Evolutionary conservation across 768 basidiomycete genomes (phyloP).

Genomic region (Holtermanniella nyarrowii): DNA sequence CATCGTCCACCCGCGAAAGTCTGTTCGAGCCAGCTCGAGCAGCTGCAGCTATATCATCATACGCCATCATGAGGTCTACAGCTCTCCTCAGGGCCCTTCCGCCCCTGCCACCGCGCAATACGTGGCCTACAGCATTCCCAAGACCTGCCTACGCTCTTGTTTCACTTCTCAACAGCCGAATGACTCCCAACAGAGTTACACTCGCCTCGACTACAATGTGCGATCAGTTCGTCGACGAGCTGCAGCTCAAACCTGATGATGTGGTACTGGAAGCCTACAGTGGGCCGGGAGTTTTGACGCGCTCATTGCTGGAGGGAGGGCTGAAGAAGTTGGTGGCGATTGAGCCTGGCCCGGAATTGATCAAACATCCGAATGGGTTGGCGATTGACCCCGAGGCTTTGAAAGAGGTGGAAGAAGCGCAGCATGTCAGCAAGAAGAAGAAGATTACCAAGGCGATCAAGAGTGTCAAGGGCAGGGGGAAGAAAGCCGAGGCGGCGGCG

Average conservation of each 20-base stretch:
- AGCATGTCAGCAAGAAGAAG: neutral
- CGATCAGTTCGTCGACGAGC: conserved; percentile 19
- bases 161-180: conserved; percentile 5
- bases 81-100: conserved; percentile 4
- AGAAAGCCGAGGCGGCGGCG: conserved; percentile 29
- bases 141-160: conserved; percentile 7
- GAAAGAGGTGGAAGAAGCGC: conserved; percentile 1
- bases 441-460: conserved; percentile 22
- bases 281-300: conserved; percentile 20
- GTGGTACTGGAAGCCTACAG: conserved; percentile 23
- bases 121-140: conserved; percentile 21
- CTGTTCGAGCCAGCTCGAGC: too few species aligned
- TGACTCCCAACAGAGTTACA: conserved; percentile 10
- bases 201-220: conserved; percentile 9
- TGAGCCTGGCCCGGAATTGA: neutral
- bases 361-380: neutral
- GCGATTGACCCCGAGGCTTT: neutral
- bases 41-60: too few species aligned
- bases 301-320: conserved; percentile 34
- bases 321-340: conserved; percentile 28
- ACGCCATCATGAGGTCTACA: neutral
- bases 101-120: conserved; percentile 14
- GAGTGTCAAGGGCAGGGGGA: conserved; percentile 25
- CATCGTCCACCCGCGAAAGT: too few species aligned
- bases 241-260: conserved; percentile 16